Percentiles rank a stretch among this genome's conserved stretches.
Evolutionary conservation across 1,284 basidiomycete genomes (phyloP).

Genomic region (Peniophora sp.): DNA sequence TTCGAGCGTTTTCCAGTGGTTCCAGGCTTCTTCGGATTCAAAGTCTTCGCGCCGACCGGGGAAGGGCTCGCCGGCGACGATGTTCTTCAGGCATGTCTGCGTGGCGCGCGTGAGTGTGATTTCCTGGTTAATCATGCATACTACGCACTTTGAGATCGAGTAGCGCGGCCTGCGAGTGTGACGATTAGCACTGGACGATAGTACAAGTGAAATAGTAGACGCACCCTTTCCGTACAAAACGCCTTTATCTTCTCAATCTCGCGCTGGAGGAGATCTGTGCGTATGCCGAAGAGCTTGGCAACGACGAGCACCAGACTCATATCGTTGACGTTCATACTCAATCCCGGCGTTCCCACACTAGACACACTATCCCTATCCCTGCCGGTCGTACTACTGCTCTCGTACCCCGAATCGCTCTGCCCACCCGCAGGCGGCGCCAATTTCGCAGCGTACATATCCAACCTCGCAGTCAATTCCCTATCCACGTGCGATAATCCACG

Average conservation of each 20-base stretch:
- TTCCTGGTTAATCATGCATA: neutral
- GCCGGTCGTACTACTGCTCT: constrained; percentile 45
- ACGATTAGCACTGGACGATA: neutral
- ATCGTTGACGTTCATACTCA: constrained; percentile 49
- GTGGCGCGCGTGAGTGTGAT: constrained; percentile 9
- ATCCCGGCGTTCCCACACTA: constrained; percentile 24
- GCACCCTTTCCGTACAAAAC: constrained; percentile 76
- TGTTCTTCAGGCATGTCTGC: constrained; percentile 86
- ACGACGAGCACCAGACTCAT: constrained; percentile 74
- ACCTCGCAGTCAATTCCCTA: constrained; percentile 70
- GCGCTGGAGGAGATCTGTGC: constrained; percentile 57
- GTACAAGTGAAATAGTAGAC: constrained; percentile 9
- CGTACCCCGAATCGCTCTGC: constrained; percentile 59
- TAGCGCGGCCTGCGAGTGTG: constrained; percentile 60
- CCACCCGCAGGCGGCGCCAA: constrained; percentile 47
- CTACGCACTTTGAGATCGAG: constrained; percentile 70
- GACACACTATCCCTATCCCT: constrained; percentile 46
- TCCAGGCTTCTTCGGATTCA: constrained; percentile 71
- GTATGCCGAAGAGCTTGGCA: constrained; percentile 68
- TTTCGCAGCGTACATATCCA: constrained; percentile 81
- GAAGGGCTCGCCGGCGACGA: constrained; percentile 78
- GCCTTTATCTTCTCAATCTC: constrained; percentile 69
- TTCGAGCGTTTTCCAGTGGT: constrained; percentile 81
- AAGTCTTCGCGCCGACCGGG: constrained; percentile 89
- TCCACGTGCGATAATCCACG: constrained; percentile 68